Percentiles rank a stretch among this genome's conserved stretches.
These are phyloP conservation scores for Brasilioporus rufonigricans DNA, from an alignment of 768 basidiomycete genomes.

Conservation along the genomic window DNA sequence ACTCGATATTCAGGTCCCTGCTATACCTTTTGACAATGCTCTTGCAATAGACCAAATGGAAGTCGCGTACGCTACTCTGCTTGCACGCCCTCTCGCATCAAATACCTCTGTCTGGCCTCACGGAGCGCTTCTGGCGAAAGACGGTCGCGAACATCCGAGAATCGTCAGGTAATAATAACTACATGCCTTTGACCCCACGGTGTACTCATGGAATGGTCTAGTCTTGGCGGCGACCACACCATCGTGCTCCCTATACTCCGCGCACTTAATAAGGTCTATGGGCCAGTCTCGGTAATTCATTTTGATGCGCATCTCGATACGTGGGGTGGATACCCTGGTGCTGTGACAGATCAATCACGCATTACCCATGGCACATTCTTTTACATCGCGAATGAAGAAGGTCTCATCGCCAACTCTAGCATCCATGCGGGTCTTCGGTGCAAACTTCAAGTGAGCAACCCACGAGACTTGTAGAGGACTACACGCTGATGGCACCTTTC, in stretches of 20 bases:
- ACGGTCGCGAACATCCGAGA: slow-evolving; percentile 67
- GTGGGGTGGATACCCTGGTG: slow-evolving; percentile 40
- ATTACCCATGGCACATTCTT: slow-evolving; percentile 89
- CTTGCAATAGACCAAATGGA: slow-evolving; percentile 86
- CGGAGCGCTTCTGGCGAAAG: slow-evolving; percentile 43
- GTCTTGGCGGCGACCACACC: slow-evolving; percentile 84
- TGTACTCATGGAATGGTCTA: slow-evolving; percentile 4
- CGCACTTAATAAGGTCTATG: slow-evolving; percentile 74
- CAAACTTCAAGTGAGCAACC: slow-evolving; percentile 54
- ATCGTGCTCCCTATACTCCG: slow-evolving; percentile 85
- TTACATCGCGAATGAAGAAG: slow-evolving; percentile 73
- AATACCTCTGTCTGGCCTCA: slow-evolving; percentile 19
- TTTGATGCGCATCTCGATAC: slow-evolving; percentile 81
- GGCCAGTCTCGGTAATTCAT: slow-evolving; percentile 80
- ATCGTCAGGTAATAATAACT: slow-evolving; percentile 55
- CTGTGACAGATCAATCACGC: slow-evolving; percentile 54
- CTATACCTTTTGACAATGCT: slow-evolving; percentile 78
- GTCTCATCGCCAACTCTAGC: slow-evolving; percentile 67
- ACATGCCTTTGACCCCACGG: neutral
- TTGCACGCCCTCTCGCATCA: slow-evolving; percentile 51
- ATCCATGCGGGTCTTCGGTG: slow-evolving; percentile 87
- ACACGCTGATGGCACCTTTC: neutral
- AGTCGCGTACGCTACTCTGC: slow-evolving; percentile 75
- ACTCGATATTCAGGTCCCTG: slow-evolving; percentile 53
- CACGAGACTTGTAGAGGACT: slow-evolving; percentile 8